These are phyloP conservation scores for Metahyphopichia silvanorum DNA, from an alignment of 805 yeast species.

Conservation along the genomic window DNA sequence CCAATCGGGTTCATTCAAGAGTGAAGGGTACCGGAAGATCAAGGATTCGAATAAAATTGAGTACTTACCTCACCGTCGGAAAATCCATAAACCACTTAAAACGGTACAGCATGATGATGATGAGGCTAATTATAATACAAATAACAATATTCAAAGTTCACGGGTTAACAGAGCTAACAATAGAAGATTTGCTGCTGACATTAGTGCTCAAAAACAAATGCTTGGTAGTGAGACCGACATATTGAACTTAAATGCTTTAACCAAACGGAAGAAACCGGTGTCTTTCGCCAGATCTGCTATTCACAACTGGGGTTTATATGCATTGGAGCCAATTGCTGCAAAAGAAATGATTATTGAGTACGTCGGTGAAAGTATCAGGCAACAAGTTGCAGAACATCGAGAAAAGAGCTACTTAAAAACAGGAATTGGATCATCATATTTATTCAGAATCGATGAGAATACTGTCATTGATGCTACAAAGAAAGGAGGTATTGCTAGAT, in stretches of 20 bases:
- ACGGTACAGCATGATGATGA: conserved; percentile 69
- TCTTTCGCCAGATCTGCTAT: conserved; percentile 96
- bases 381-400: conserved; percentile 89
- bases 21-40: conserved; percentile 71
- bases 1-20: conserved; percentile 58
- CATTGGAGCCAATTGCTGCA: conserved; percentile 92
- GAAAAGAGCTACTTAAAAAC: conserved; percentile 81
- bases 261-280: conserved; percentile 88
- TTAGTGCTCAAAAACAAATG: conserved; percentile 73
- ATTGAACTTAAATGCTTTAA: conserved; percentile 78
- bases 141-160: conserved; percentile 53
- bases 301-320: conserved; percentile 98
- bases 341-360: conserved; percentile 97
- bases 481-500: conserved; percentile 94
- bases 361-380: conserved; percentile 92
- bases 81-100: conserved; percentile 63
- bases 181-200: conserved; percentile 86
- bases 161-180: conserved; percentile 84
- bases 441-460: conserved; percentile 89
- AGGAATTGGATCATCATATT: conserved; percentile 93
- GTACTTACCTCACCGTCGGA: conserved; percentile 80
- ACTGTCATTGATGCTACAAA: conserved; percentile 97
- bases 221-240: conserved; percentile 81
- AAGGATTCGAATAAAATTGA: conserved; percentile 69
- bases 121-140: conserved; percentile 16